These are phyloP conservation scores for Podospora pseudoanserina DNA, from an alignment of 495 filamentous ascomycete genomes.

Conservation along the genomic window DNA sequence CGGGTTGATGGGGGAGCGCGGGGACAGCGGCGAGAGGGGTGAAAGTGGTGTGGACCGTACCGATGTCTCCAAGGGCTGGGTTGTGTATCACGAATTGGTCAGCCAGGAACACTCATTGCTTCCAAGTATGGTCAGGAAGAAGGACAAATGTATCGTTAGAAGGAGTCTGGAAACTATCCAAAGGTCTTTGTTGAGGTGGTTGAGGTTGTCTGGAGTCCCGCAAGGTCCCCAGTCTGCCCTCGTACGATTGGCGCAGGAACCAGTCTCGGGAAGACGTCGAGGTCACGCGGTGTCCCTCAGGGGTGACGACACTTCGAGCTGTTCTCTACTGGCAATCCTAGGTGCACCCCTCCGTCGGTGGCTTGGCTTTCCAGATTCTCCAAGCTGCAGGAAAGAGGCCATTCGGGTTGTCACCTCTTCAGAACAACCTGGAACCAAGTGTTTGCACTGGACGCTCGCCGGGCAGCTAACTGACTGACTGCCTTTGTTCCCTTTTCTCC, in stretches of 20 bases:
- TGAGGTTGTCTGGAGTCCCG: conserved; percentile 1
- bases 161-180: neutral
- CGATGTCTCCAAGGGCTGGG: conserved; percentile 22
- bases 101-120: conserved; percentile 19
- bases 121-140: neutral
- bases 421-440: neutral
- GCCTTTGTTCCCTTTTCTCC: neutral
- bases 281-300: conserved; percentile 24
- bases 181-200: neutral
- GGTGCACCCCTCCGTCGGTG: neutral
- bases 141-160: conserved; percentile 5
- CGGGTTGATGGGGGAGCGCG: conserved; percentile 40
- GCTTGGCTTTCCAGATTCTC: conserved; percentile 8
- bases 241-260: conserved; percentile 26
- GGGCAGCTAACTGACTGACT: neutral
- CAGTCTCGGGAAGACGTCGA: conserved; percentile 14
- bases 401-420: neutral
- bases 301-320: conserved; percentile 26
- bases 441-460: neutral
- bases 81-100: conserved; percentile 17
- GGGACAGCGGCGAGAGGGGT: conserved; percentile 29
- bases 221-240: conserved; percentile 4
- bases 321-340: conserved; percentile 1
- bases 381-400: neutral
- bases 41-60: conserved; percentile 13